Evolutionary conservation across 495 filamentous ascomycete species (phyloP).

Genomic region (Lentithecium fluviatile): DNA sequence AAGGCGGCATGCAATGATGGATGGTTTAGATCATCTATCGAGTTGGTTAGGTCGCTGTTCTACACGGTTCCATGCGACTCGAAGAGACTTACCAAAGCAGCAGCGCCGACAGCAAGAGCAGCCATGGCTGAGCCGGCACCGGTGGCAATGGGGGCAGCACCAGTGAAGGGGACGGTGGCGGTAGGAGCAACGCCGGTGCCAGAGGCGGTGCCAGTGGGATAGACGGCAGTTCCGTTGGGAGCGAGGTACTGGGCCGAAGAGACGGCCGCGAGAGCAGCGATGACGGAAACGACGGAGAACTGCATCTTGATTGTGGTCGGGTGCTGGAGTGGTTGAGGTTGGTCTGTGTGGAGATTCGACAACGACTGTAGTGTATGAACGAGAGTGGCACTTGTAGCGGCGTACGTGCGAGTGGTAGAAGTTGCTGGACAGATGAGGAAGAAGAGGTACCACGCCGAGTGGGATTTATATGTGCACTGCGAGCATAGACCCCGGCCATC

Average conservation of each 20-base stretch:
- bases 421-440: too few species aligned
- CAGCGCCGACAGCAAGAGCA: constrained; percentile 19
- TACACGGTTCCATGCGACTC: neutral
- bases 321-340: neutral
- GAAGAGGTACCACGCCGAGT: too few species aligned
- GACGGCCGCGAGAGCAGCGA: constrained; percentile 20
- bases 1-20: too few species aligned
- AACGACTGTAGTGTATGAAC: neutral
- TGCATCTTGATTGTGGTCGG: constrained; percentile 20
- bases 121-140: constrained; percentile 19
- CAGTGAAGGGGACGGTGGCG: constrained; percentile 34
- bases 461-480: too few species aligned
- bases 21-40: neutral
- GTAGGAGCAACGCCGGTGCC: constrained; percentile 42
- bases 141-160: constrained; percentile 9
- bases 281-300: constrained; percentile 25
- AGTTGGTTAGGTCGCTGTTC: neutral
- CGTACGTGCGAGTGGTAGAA: neutral
- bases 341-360: neutral
- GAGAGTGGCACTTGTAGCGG: neutral
- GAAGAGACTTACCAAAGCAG: constrained; percentile 17
- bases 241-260: constrained; percentile 8
- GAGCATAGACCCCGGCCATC: too few species aligned
- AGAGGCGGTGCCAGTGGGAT: constrained; percentile 18
- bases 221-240: neutral